Conservation (phyloP, 192 early-diverging fungal genomes). For the Pilaira anomala region DNA sequence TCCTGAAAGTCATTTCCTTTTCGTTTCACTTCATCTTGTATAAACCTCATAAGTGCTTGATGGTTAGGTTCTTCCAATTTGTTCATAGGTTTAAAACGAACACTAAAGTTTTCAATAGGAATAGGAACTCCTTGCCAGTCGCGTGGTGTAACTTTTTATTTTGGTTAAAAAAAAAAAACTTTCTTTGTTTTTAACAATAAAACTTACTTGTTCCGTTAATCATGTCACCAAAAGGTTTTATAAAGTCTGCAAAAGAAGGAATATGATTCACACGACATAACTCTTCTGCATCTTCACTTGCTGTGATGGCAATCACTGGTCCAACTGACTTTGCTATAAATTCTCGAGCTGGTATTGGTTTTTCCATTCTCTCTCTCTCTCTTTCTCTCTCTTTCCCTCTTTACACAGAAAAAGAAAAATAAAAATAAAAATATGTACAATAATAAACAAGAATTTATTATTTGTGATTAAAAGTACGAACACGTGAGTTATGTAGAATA, state of each 20-base stretch:
- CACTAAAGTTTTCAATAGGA: conserved; percentile 57
- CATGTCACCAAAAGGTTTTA: conserved; percentile 68
- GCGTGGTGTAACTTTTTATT: conserved; percentile 42
- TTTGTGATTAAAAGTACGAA: background rate
- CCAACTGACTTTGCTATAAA: conserved; percentile 52
- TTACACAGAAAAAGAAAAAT: background rate
- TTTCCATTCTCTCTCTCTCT: conserved; percentile 6
- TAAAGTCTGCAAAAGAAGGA: conserved; percentile 54
- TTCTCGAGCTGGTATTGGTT: conserved; percentile 34
- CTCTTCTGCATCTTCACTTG: conserved; percentile 61
- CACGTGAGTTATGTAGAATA: background rate
- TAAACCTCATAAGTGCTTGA: conserved; percentile 42
- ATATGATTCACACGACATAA: conserved; percentile 59
- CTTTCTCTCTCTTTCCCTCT: no score
- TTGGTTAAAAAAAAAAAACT: background rate
- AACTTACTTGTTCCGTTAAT: conserved; percentile 59
- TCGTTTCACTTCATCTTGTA: conserved; percentile 46
- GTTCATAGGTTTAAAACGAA: conserved; percentile 60
- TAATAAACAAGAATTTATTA: background rate
- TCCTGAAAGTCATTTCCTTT: conserved; percentile 14
- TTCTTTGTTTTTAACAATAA: background rate
- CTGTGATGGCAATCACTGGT: conserved; percentile 64
- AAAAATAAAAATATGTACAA: background rate
- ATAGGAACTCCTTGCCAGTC: conserved; percentile 60
- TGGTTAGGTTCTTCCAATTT: conserved; percentile 54